Evolutionary conservation across 148 eudicot genomes (phyloP).

Genomic region (Euryodendron excelsum): DNA sequence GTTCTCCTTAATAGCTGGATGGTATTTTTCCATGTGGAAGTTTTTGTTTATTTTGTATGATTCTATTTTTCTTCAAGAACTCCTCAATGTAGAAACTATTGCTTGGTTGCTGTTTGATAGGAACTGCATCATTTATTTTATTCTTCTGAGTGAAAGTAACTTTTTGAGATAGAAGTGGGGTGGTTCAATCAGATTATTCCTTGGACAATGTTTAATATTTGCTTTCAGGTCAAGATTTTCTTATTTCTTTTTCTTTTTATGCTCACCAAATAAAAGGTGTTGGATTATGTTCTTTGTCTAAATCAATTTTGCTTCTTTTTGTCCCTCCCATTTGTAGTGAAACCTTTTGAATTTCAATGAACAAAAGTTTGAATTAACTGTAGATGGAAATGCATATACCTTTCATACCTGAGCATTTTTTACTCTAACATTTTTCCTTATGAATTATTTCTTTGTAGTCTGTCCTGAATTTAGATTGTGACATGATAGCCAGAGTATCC

Average conservation of each 20-base stretch:
- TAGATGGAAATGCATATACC: neutral
- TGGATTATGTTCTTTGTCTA: neutral
- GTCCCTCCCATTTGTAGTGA: neutral
- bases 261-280: neutral
- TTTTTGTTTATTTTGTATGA: too few relatives aligned
- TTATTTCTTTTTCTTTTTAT: neutral
- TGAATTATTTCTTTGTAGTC: too few relatives aligned
- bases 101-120: conserved; percentile 2
- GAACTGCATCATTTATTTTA: neutral
- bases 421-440: neutral
- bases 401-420: neutral
- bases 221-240: neutral
- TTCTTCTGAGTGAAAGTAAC: too few relatives aligned
- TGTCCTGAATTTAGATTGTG: neutral
- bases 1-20: too few relatives aligned
- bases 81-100: neutral
- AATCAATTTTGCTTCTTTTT: neutral
- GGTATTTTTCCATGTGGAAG: too few relatives aligned
- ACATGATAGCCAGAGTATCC: neutral
- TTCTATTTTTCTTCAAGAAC: neutral
- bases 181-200: neutral
- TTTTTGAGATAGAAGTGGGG: neutral
- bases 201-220: neutral
- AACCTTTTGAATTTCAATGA: neutral
- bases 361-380: neutral